Conservation (phyloP, 2,329 filamentous ascomycete species). For the Cryphonectria japonica region DNA sequence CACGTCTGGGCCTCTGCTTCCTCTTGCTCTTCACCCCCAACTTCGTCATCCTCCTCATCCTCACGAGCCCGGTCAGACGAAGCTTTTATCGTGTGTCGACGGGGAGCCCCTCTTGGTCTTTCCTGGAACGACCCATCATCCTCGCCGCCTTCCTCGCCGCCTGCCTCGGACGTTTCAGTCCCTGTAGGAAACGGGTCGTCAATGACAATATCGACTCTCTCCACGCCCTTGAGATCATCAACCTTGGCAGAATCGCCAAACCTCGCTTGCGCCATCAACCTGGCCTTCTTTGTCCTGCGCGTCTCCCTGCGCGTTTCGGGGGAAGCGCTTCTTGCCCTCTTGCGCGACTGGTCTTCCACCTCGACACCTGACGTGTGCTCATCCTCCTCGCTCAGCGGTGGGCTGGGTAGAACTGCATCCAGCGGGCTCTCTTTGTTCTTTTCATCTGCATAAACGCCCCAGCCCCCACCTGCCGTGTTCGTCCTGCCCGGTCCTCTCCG, state of each 20-base stretch:
- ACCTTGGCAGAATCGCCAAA: slow-evolving; percentile 67
- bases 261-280: slow-evolving; percentile 65
- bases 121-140: slow-evolving; percentile 29
- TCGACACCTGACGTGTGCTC: slow-evolving; percentile 32
- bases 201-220: slow-evolving; percentile 62
- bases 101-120: slow-evolving; percentile 16
- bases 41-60: slow-evolving; percentile 32
- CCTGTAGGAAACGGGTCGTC: slow-evolving; percentile 58
- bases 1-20: slow-evolving; percentile 43
- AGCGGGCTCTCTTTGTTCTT: slow-evolving; percentile 57
- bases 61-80: slow-evolving; percentile 40
- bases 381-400: slow-evolving; percentile 48
- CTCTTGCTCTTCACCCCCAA: slow-evolving; percentile 35
- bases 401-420: slow-evolving; percentile 53
- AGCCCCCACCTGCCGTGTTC: slow-evolving; percentile 76
- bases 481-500: slow-evolving; percentile 70
- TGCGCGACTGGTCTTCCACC: slow-evolving; percentile 9
- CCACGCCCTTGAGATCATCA: slow-evolving; percentile 63
- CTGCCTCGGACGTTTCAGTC: slow-evolving; percentile 23
- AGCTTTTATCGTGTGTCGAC: slow-evolving; percentile 43
- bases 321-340: slow-evolving; percentile 32
- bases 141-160: slow-evolving; percentile 29
- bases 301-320: slow-evolving; percentile 38
- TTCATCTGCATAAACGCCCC: slow-evolving; percentile 76
- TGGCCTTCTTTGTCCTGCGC: slow-evolving; percentile 59